Percentiles rank a stretch among this genome's conserved stretches.
phyloP scores from a whole-genome alignment of 2,329 filamentous ascomycete species.

The Xylaria sp. region DNA sequence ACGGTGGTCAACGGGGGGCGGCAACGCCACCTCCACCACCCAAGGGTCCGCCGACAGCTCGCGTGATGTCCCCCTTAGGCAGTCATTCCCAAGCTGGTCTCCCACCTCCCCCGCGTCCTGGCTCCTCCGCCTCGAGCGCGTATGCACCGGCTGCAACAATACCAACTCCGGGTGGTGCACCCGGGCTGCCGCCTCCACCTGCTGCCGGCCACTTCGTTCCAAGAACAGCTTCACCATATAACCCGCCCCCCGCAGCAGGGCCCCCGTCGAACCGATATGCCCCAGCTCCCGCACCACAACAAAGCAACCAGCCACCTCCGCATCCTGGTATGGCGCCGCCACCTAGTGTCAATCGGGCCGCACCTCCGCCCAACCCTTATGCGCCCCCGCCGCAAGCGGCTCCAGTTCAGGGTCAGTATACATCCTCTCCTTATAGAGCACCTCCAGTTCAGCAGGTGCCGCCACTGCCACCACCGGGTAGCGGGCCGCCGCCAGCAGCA shows the following conservation, averaged over 20 bases:
- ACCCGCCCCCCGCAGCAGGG: constrained; percentile 76
- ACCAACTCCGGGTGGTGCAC: constrained; percentile 48
- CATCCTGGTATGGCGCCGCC: constrained; percentile 47
- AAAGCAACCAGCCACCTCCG: constrained; percentile 58
- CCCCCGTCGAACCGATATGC: constrained; percentile 83
- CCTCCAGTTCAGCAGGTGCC: constrained; percentile 55
- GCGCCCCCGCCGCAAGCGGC: constrained; percentile 61
- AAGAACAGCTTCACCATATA: constrained; percentile 86
- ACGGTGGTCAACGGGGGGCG: constrained; percentile 67
- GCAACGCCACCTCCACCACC: constrained; percentile 83
- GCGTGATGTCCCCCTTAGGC: constrained; percentile 77
- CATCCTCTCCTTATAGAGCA: constrained; percentile 64
- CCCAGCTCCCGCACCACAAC: constrained; percentile 70
- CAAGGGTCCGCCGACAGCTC: constrained; percentile 77
- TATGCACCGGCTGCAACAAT: constrained; percentile 71
- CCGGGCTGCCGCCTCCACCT: constrained; percentile 54
- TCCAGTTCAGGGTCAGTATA: constrained; percentile 67
- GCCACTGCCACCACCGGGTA: constrained; percentile 55
- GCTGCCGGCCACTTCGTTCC: constrained; percentile 66
- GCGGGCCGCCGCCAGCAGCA: constrained; percentile 51
- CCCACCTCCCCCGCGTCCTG: constrained; percentile 60
- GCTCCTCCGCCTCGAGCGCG: constrained; percentile 68
- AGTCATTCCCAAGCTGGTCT: constrained; percentile 63
- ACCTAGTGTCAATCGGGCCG: constrained; percentile 54
- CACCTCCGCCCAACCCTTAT: constrained; percentile 60